Evolutionary conservation across 108 stramenopile species (phyloP).

Genomic region (Poteriospumella lacustris): DNA sequence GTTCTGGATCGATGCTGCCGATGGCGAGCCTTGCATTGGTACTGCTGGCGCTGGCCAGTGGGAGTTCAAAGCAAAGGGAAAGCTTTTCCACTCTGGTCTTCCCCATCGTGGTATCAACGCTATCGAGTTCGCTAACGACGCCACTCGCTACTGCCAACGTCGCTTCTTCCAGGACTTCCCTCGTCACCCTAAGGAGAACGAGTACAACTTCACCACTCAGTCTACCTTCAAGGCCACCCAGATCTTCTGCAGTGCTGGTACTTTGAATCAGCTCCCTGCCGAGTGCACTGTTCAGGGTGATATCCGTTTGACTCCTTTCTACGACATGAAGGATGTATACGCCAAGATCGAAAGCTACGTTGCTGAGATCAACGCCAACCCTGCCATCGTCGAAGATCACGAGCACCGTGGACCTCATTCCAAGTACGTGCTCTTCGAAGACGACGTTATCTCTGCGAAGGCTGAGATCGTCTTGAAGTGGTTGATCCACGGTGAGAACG

Average conservation of each 20-base stretch:
- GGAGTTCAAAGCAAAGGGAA: conserved; percentile 54
- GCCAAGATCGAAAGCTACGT: conserved; percentile 49
- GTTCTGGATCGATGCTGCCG: conserved; percentile 61
- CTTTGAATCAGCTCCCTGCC: conserved; percentile 59
- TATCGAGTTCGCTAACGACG: conserved; percentile 52
- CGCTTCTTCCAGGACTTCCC: conserved; percentile 56
- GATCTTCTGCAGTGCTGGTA: conserved; percentile 52
- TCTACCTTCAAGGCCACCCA: conserved; percentile 64
- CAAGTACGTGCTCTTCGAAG: conserved; percentile 58
- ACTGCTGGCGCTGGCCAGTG: conserved; percentile 54
- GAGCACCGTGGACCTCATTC: conserved; percentile 47
- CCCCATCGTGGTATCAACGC: conserved; percentile 59
- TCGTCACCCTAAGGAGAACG: conserved; percentile 45
- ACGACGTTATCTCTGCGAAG: conserved; percentile 47
- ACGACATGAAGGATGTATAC: conserved; percentile 43
- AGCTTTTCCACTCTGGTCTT: conserved; percentile 57
- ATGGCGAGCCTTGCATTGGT: conserved; percentile 58
- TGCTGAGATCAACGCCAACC: conserved; percentile 54
- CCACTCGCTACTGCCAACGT: conserved; percentile 38
- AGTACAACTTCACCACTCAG: conserved; percentile 56
- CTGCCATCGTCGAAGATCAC: conserved; percentile 30
- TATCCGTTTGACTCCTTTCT: conserved; percentile 59
- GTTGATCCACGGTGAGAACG: conserved; percentile 51
- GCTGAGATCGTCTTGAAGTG: conserved; percentile 56
- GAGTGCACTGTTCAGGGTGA: conserved; percentile 55